Conservation (phyloP, 1,139 yeast species). For the Yamadazyma sp. region DNA sequence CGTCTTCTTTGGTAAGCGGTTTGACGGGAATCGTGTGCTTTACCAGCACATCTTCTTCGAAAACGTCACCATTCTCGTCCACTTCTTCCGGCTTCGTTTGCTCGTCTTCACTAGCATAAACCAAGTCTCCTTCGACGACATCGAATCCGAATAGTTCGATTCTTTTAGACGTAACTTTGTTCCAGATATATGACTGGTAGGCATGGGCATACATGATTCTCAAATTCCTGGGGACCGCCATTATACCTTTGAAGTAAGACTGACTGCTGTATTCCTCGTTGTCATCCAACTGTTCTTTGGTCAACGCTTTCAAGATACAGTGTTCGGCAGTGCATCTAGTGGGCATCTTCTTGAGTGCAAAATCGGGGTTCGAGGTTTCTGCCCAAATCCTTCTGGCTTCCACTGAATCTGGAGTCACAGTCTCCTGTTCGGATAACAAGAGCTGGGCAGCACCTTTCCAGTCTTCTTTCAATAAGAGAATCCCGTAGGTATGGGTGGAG, state of each 20-base stretch:
- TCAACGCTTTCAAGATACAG: conserved; percentile 63
- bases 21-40: conserved; percentile 61
- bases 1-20: conserved; percentile 71
- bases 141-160: conserved; percentile 67
- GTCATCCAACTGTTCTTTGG: conserved; percentile 42
- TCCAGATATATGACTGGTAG: conserved; percentile 96
- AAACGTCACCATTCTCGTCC: conserved; percentile 48
- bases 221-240: conserved; percentile 89
- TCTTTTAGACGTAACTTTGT: conserved; percentile 77
- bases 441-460: conserved; percentile 82
- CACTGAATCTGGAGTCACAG: conserved; percentile 76
- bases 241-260: conserved; percentile 74
- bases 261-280: conserved; percentile 47
- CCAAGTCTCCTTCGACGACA: conserved; percentile 82
- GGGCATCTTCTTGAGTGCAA: conserved; percentile 78
- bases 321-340: conserved; percentile 83
- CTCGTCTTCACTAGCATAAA: conserved; percentile 38
- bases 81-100: conserved; percentile 21
- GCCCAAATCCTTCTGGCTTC: conserved; percentile 86
- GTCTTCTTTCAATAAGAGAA: conserved; percentile 63
- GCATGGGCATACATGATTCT: conserved; percentile 97
- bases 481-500: conserved; percentile 87
- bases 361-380: conserved; percentile 63
- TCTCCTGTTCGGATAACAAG: conserved; percentile 79
- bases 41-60: conserved; percentile 63